Percentiles rank a stretch among this genome's conserved stretches.
Conservation (phyloP, 768 basidiomycete species). For the Boletales sp. region DNA sequence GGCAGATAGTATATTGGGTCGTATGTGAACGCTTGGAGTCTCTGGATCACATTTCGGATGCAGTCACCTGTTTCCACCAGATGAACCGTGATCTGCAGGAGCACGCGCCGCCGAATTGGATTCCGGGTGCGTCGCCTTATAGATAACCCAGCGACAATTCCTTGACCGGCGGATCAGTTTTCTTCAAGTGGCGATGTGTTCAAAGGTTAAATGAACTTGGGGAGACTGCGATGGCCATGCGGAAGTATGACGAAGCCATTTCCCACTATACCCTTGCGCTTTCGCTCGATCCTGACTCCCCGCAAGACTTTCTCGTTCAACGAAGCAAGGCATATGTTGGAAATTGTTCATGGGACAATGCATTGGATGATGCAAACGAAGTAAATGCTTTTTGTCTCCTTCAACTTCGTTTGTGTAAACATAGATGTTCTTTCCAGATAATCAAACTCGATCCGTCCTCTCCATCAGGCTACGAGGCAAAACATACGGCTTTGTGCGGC, state of each 20-base stretch:
- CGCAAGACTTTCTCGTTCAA: neutral
- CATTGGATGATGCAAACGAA: neutral
- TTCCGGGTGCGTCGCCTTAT: neutral
- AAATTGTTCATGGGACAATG: neutral
- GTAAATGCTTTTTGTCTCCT: neutral
- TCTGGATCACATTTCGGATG: neutral
- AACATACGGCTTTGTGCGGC: no score
- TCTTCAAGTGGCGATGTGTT: neutral
- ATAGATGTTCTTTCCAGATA: no score
- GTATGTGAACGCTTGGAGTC: constrained; percentile 1
- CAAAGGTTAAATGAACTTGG: neutral
- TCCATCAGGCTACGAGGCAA: no score
- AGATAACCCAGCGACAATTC: neutral
- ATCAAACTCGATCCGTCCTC: no score
- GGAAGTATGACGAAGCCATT: neutral
- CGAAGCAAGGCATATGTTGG: neutral
- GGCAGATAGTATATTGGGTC: neutral
- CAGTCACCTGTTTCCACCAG: constrained; percentile 1
- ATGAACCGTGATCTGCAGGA: neutral
- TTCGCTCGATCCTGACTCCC: neutral
- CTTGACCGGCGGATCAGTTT: no score
- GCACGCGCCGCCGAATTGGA: neutral
- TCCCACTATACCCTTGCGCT: neutral
- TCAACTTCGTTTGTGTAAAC: no score
- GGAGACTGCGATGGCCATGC: neutral